Evolutionary conservation across 208 protist species (phyloP).

Genomic region (Herpetomonas tarakana): DNA sequence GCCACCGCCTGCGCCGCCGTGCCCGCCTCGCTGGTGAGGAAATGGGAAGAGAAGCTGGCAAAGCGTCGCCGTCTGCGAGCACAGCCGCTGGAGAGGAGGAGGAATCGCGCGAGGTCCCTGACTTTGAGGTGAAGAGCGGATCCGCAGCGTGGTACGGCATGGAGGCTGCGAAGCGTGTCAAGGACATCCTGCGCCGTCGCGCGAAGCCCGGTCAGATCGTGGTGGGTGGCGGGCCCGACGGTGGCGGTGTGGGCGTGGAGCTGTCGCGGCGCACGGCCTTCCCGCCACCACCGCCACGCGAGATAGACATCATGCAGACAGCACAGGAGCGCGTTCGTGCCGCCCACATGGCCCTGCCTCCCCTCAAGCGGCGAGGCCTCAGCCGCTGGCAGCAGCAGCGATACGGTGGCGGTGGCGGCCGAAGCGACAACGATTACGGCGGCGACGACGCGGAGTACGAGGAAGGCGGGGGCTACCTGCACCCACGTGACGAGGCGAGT

Average conservation of each 20-base stretch:
- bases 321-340: conserved; percentile 10
- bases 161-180: conserved; percentile 64
- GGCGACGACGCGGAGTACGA: background rate
- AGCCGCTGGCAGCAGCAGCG: conserved; percentile 18
- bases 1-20: conserved; percentile 29
- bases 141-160: conserved; percentile 66
- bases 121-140: conserved; percentile 57
- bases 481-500: conserved; percentile 49
- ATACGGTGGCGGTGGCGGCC: background rate
- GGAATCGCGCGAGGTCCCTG: conserved; percentile 22
- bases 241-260: conserved; percentile 51
- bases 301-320: conserved; percentile 11
- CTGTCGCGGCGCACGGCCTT: conserved; percentile 55
- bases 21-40: conserved; percentile 6
- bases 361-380: conserved; percentile 20
- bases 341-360: conserved; percentile 24
- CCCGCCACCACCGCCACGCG: conserved; percentile 14
- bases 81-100: background rate
- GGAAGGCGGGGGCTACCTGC: conserved; percentile 20
- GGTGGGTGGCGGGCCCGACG: conserved; percentile 38
- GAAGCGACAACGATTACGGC: background rate
- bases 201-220: conserved; percentile 53
- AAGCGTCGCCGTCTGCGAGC: background rate
- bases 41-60: background rate
- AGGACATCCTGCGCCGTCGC: conserved; percentile 53